Conservation (phyloP, 805 yeast genomes). For the Pichia exigua region DNA sequence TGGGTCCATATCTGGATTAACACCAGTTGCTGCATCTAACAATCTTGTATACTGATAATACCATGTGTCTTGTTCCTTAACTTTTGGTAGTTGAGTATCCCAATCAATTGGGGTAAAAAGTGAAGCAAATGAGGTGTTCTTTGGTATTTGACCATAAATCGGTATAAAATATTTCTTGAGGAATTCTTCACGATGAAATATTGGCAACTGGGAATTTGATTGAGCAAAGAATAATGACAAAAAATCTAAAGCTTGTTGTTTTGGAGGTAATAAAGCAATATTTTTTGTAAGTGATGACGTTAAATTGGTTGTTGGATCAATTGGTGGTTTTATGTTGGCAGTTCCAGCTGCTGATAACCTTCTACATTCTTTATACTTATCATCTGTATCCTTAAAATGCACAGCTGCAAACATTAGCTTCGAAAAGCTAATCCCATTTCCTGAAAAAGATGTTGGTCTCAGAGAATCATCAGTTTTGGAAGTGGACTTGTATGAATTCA, state of each 20-base stretch:
- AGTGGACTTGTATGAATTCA: not conserved
- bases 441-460: constrained; percentile 33
- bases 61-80: constrained; percentile 38
- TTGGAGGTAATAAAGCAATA: constrained; percentile 58
- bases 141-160: constrained; percentile 62
- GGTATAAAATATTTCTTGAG: constrained; percentile 63
- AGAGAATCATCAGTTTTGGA: constrained; percentile 20
- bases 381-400: constrained; percentile 33
- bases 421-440: constrained; percentile 67
- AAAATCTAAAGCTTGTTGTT: constrained; percentile 58
- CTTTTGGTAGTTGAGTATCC: constrained; percentile 18
- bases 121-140: constrained; percentile 49
- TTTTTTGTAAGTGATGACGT: constrained; percentile 5
- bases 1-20: constrained; percentile 24
- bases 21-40: constrained; percentile 24
- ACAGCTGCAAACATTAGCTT: constrained; percentile 72
- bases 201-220: constrained; percentile 76
- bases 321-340: not conserved
- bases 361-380: not conserved
- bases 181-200: constrained; percentile 75
- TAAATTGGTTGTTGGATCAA: constrained; percentile 8
- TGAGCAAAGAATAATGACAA: constrained; percentile 64
- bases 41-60: constrained; percentile 33
- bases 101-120: constrained; percentile 41
- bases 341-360: not conserved